phyloP scores from a whole-genome alignment of 2,329 filamentous ascomycete genomes.

The Ilyonectria mors-panacis region DNA sequence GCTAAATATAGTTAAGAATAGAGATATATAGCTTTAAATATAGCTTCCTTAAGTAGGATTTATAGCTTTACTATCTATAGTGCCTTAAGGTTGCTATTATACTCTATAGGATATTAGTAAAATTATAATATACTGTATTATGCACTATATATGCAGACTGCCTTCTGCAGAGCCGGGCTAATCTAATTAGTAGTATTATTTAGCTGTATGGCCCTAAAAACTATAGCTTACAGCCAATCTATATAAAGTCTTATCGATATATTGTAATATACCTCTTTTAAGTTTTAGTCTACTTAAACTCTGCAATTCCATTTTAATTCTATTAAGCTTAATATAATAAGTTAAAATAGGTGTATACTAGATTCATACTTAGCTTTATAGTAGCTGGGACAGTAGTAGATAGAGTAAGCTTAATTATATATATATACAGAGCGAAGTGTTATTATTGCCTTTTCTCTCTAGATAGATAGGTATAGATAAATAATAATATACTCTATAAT shows the following conservation, averaged over 20 bases:
- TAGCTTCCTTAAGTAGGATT: no score
- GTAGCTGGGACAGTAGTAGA: neutral
- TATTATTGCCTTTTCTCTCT: neutral
- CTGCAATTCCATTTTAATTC: conserved; percentile 1
- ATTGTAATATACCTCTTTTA: conserved; percentile 1
- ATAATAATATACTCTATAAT: neutral
- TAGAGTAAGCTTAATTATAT: neutral
- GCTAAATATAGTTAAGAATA: no score
- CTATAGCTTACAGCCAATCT: neutral
- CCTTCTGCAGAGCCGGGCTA: neutral
- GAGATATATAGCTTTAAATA: no score
- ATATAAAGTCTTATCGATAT: neutral
- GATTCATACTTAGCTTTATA: neutral
- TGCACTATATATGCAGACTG: neutral
- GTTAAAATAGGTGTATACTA: neutral
- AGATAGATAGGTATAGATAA: neutral
- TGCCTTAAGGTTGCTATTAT: no score
- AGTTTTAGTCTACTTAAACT: neutral
- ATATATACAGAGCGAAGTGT: neutral
- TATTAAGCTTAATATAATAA: neutral
- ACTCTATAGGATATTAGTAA: neutral
- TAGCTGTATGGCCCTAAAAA: neutral
- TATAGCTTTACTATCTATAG: no score
- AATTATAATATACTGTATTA: neutral
- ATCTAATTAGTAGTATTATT: neutral